Percentiles rank a stretch among this genome's conserved stretches.
phyloP scores from a whole-genome alignment of 2,329 filamentous ascomycete genomes.

The Knoxdaviesia capensis region DNA sequence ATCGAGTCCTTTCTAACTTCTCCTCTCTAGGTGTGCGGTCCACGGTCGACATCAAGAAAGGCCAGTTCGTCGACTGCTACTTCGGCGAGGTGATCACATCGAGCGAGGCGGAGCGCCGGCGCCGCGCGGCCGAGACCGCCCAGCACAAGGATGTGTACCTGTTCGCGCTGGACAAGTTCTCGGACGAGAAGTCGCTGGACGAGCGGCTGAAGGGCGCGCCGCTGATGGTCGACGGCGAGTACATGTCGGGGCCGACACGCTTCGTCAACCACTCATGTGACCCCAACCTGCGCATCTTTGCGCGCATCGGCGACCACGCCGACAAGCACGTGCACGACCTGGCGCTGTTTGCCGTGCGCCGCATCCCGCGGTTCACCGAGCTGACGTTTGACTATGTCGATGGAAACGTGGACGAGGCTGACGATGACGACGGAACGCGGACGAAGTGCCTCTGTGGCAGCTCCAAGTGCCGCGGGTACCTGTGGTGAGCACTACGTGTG shows the following conservation, averaged over 20 bases:
- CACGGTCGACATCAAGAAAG: conserved; percentile 40
- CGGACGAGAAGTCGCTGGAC: conserved; percentile 32
- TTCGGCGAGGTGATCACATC: conserved; percentile 50
- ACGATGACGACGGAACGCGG: conserved; percentile 23
- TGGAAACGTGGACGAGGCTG: conserved; percentile 32
- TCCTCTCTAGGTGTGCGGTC: conserved; percentile 36
- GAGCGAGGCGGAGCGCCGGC: conserved; percentile 43
- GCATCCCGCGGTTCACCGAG: conserved; percentile 46
- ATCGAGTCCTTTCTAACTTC: neutral
- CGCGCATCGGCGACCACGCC: conserved; percentile 55
- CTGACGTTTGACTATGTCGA: conserved; percentile 67
- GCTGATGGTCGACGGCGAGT: conserved; percentile 50
- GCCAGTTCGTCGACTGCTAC: conserved; percentile 67
- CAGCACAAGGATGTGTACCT: conserved; percentile 59
- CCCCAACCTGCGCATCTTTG: conserved; percentile 63
- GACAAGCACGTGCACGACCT: conserved; percentile 58
- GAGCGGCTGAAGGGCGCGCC: conserved; percentile 32
- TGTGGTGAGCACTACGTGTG: conserved; percentile 30
- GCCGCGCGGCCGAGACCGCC: conserved; percentile 30
- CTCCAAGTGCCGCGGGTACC: conserved; percentile 42
- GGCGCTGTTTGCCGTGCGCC: conserved; percentile 50
- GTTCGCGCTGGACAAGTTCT: conserved; percentile 68
- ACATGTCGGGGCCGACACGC: conserved; percentile 56
- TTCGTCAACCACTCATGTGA: conserved; percentile 75
- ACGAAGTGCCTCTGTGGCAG: conserved; percentile 41